Evolutionary conservation across 257 asterid genomes (phyloP), one percentile per base, ranked within the genome.

Genomic region (Oldenlandia corymbosa): DNA sequence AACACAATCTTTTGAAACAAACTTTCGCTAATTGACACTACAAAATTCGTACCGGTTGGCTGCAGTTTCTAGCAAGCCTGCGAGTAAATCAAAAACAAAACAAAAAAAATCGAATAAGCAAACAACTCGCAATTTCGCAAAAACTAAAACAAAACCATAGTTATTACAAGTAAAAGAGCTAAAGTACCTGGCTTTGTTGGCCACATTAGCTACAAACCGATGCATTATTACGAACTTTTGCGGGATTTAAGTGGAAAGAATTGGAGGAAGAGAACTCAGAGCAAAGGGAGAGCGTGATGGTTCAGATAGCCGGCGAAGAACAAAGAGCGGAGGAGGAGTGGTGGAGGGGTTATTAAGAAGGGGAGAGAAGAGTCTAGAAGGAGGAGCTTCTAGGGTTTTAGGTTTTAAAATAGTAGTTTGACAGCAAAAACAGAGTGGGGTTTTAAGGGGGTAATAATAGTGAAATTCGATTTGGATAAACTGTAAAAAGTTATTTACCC

Each of bases 141-240:
- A n/a, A 18, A 21, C 21, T 18, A 21, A 34, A 31, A 30, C 5
- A 34, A 56, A 10, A 55, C 20, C 36, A 18, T 13, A 68, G 36
- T n/a, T 62, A 28, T n/a, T n/a, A 31, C 16, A 56, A 30, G 5
- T 7, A 5, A 27, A 30, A 32, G 42, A 1, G 18, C 32, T 4
- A 5, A 26, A 21, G 24, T 68, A 83, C 86, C 84, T 83, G 75
- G 89, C 81, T 68, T 83, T 88, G 21, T 94, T 81, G 42, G 88
- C 98, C 64, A 91, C 84, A 80, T 88, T 88, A 52, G 95, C 91
- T 48, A 88, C 94, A 67, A 83, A 84, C 18, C 98, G 87, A 66
- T 91, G 83, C 98, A 91, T 91, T 42, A 14, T 71, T 34, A 49
- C 57, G 47, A 32, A 20, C 3, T 58, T 57, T 28, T 7, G 26